Evolutionary conservation across 2,329 filamentous ascomycete genomes (phyloP), one percentile per base, ranked within the genome.

Genomic region (Colletotrichum tabaci): DNA sequence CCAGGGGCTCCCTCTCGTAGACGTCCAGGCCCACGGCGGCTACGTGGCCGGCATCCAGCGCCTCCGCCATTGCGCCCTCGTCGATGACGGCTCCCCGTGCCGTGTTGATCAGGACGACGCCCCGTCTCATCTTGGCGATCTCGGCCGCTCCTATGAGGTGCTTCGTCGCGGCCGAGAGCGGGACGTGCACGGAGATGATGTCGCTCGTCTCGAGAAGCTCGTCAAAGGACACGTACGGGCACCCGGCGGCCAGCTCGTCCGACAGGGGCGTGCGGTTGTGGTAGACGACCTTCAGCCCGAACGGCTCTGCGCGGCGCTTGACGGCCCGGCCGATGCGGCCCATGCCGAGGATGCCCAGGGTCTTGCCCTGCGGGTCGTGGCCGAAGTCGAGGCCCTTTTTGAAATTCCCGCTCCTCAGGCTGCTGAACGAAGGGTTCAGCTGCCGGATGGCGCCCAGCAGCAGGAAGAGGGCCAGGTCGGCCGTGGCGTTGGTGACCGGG

Each of bases 11-110:
- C 61, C 80, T 74, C 76, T 90, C 88, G 66, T 86, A 90, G 12
- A 90, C 88, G 72, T 90, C 88, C 42, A 90, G 76, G 0, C 88
- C 89, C 0, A 83, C 86, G 3, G 86, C 85, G 70, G 84, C 86
- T 10, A 90, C 84, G 68, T 88, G 87, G 13, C 87, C 87, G 3
- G 82, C 84, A 42, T 89, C 84, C 26, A 90, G 77, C 13, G 87
- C 87, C 8, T 84, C 82, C 0, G 87, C 88, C 35, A 90, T 78
- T 2, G 87, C 88, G 1, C 81, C 83, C 77, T 90, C 88, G 72
- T 90, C 87, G 46, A 90, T 87, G 58, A 90, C 81, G 13, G 85
- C 85, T 1, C 88, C 88, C 61, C 88, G 81, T 8, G 88, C 88
- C 0, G 88, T 90, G 75, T 90, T 90, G 63, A 90, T 83, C 42